Base-by-base conservation (phyloP, 1,284 basidiomycete species). In the Inonotus hispidus region DNA sequence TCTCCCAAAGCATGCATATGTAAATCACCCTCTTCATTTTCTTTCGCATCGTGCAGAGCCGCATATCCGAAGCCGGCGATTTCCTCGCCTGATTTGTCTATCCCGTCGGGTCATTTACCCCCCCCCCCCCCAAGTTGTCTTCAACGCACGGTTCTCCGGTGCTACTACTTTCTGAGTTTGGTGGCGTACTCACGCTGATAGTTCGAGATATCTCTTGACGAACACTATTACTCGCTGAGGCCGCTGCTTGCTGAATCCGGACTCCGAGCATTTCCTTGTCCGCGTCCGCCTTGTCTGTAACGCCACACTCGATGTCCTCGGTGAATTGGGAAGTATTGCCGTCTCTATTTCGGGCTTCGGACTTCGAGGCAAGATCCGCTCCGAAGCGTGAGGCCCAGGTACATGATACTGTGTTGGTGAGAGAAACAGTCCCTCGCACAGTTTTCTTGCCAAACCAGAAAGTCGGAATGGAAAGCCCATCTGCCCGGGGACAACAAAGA, bases 391-490 rank as follows among this genome's bases (percentile, higher is more conserved):
- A 50, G 13, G 47, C 29, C 47, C 47, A 50, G 2, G 47, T 50
- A 23, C 87, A 79, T 1, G 88, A 88, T 88, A 92, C 94, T 7
- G 93, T 95, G 62, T 90, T 82, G 8, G 91, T 90, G 60, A 95
- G 90, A 14, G 90, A 87, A 71, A 94, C 93, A 6, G 97, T 93
- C 35, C 92, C 85, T 29, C 91, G 82, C 11, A 52, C 11, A 14
- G 27, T 16, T 35, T 35, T 52, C 16, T 27, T 52, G 11, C 90
- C 83, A 35, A 90, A 76, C 37, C 82, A 87, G 76, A 95, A 92
- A 78, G 92, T 91, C 1, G 92, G 90, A 64, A 95, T 94, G 3
- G 92, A 94, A 4, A 95, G 77, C 41, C 93, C 93, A 73, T 94
- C 89, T 90, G 21, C 4, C 49, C 39, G 13, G 45, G n/a, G n/a